Conservation (phyloP, 2,329 filamentous ascomycete species). For the Penicillium sp. region DNA sequence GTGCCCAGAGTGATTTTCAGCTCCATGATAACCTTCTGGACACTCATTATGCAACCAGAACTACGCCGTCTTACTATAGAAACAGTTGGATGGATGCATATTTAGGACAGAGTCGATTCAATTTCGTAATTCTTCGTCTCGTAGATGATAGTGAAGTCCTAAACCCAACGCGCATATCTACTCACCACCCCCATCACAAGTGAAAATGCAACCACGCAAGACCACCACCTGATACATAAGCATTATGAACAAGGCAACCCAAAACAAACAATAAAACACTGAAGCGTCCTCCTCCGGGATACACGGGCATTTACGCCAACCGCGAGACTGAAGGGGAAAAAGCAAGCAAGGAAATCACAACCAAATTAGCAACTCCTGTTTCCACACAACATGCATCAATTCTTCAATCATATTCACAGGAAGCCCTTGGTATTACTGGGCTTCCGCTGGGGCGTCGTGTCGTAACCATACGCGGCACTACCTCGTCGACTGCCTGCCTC, state of each 20-base stretch:
- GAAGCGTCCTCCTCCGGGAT: slow-evolving; percentile 16
- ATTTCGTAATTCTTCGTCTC: background rate
- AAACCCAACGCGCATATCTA: background rate
- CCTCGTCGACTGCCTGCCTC: slow-evolving; percentile 44
- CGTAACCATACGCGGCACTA: slow-evolving; percentile 46
- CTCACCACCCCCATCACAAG: background rate
- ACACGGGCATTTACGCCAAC: slow-evolving; percentile 19
- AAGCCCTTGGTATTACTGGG: slow-evolving; percentile 79
- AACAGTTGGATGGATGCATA: no score
- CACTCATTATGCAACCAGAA: no score
- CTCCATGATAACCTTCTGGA: no score
- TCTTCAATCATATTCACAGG: slow-evolving; percentile 50
- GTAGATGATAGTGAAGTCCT: background rate
- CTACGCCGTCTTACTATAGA: no score
- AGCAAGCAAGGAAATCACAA: slow-evolving; percentile 10
- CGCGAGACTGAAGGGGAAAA: background rate
- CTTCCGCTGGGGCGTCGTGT: slow-evolving; percentile 63
- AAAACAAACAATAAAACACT: slow-evolving; percentile 9
- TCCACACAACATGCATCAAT: slow-evolving; percentile 20
- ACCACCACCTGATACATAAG: slow-evolving; percentile 13
- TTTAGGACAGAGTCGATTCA: background rate
- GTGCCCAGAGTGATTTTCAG: no score
- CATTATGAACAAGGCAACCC: slow-evolving; percentile 21
- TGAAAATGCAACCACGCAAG: slow-evolving; percentile 6
- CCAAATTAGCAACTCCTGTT: slow-evolving; percentile 18